Evolutionary conservation across 495 filamentous ascomycete genomes (phyloP).

Genomic region (Niebla homalea): DNA sequence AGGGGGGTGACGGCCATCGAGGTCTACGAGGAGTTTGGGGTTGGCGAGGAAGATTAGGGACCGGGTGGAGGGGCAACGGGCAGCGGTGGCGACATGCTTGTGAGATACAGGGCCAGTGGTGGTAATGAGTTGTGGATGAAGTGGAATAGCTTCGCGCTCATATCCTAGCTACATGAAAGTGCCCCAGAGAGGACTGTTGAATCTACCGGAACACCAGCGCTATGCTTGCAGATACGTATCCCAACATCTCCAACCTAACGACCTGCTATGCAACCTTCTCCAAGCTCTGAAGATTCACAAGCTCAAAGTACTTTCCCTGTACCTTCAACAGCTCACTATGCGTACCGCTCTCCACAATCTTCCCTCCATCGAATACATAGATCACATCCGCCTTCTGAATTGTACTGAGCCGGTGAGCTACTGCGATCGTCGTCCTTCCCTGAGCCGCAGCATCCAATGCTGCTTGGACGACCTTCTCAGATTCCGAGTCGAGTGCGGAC

Average conservation of each 20-base stretch:
- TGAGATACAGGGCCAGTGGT: no score
- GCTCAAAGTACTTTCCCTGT: constrained; percentile 59
- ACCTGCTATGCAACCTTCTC: constrained; percentile 35
- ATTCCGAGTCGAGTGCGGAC: constrained; percentile 66
- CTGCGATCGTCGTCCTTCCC: constrained; percentile 66
- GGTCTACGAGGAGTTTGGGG: constrained; percentile 47
- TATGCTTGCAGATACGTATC: not conserved
- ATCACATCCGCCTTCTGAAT: constrained; percentile 77
- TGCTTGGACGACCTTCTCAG: constrained; percentile 70
- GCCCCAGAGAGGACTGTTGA: not conserved
- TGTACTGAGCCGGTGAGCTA: constrained; percentile 64
- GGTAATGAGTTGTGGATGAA: no score
- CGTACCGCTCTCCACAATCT: constrained; percentile 58
- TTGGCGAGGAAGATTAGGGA: constrained; percentile 28
- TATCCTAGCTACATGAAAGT: not conserved
- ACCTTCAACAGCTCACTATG: constrained; percentile 53
- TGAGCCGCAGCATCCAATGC: constrained; percentile 62
- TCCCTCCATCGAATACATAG: constrained; percentile 69
- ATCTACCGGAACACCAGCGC: not conserved
- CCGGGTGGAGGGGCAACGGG: not conserved
- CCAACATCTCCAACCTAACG: not conserved
- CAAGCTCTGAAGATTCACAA: constrained; percentile 69
- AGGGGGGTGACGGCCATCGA: constrained; percentile 47
- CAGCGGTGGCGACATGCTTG: no score
- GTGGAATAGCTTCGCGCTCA: no score